A percentile compares a stretch with the other conserved stretches of the same genome.
phyloP scores from a whole-genome alignment of 2,329 filamentous ascomycete species.

The Passalora sequoiae region DNA sequence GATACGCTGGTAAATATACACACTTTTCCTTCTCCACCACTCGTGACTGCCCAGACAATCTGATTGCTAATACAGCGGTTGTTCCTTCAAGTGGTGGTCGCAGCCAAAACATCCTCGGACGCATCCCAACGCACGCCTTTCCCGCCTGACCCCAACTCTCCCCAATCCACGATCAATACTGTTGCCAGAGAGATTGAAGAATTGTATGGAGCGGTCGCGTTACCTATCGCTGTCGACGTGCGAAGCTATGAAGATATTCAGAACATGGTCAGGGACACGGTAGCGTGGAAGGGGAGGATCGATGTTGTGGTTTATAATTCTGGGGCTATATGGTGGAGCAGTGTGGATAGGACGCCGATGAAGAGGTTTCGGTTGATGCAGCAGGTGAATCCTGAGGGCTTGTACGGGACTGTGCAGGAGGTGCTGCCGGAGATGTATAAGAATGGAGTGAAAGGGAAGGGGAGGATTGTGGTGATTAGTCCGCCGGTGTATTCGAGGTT shows the following conservation, averaged over 20 bases:
- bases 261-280: conserved; percentile 53
- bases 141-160: conserved; percentile 71
- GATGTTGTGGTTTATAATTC: conserved; percentile 79
- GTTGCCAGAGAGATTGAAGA: conserved; percentile 68
- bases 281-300: conserved; percentile 54
- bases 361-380: conserved; percentile 60
- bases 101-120: conserved; percentile 69
- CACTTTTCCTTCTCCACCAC: background rate
- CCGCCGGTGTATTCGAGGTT: conserved; percentile 83
- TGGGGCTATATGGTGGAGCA: conserved; percentile 70
- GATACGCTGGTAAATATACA: conserved; percentile 58
- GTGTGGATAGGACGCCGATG: conserved; percentile 62
- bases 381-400: conserved; percentile 65
- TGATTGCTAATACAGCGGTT: too few relatives aligned
- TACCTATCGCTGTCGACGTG: conserved; percentile 65
- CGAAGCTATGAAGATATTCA: conserved; percentile 59
- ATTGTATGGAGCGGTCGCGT: conserved; percentile 55
- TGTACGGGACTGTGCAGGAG: conserved; percentile 68
- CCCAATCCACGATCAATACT: conserved; percentile 70
- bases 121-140: conserved; percentile 54
- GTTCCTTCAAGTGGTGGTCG: conserved; percentile 60
- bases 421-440: conserved; percentile 60
- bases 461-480: conserved; percentile 69
- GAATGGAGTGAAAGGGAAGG: conserved; percentile 45
- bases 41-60: background rate